Base-by-base conservation (phyloP, 169 alveolate species). In the Eimeria sp. region DNA sequence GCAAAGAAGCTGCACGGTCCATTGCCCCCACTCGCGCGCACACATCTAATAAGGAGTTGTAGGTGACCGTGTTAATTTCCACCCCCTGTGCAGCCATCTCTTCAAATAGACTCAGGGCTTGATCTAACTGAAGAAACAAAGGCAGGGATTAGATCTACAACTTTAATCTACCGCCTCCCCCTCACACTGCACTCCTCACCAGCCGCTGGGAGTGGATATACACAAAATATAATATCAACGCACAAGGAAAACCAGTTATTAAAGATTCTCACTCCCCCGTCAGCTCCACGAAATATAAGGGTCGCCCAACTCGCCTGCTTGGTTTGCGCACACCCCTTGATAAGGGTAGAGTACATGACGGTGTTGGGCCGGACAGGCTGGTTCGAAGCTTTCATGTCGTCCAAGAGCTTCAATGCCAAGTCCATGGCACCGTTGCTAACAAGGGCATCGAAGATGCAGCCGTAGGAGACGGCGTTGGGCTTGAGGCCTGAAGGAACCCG, bases 1-100 rank as follows among this genome's bases (percentile, higher is more conserved):
- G 98, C 60, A 98, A 89, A 14, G 97, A 83, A 37, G 97, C 97
- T 20, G 99, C 99, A 82, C 97, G 95, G 90, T 97, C 91, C 98
- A 99, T 97, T 56, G 98, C 98, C 68, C 99, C 98, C 88, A 98
- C 98, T 52, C 99, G 97, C 0, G 99, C 99, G 96, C 99, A 99
- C 27, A 99, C 99, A 95, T 99, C 99, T n/a, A 99, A 98, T 66
- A 99, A 89, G 40, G 99, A 98, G 97, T 99, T 99, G 97, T 98
- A 99, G 71, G 99, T 99, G 25, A 99, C 99, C 68, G 98, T 99
- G 97, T 99, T 99, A 90, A 99, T 99, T 77, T 95, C 97, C n/a
- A 99, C 97, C 27, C 97, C 97, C n/a, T 93, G 95, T 25, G 91
- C 83, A 56, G 96, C 97, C 99, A 99, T 98, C 87, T 97, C 96